These are phyloP conservation scores for Scalesia atractyloides DNA, from an alignment of 129 eudicot species.

Conservation along the genomic window DNA sequence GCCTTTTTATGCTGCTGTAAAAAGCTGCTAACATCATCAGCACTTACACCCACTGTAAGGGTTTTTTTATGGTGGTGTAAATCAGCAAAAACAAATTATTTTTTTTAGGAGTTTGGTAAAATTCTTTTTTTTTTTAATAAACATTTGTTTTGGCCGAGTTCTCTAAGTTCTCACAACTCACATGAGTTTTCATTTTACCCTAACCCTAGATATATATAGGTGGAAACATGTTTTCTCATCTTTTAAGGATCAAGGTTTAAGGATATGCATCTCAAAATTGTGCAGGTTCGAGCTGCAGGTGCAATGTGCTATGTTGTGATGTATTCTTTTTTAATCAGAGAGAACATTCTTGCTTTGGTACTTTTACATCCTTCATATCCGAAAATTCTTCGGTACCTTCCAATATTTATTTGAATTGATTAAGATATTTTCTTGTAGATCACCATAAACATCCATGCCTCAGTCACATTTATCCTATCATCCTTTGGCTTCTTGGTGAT, in stretches of 20 bases:
- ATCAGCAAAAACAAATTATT: too few relatives aligned
- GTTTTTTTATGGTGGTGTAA: too few relatives aligned
- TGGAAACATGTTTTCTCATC: slow-evolving; percentile 3
- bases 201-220: neutral
- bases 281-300: slow-evolving; percentile 84
- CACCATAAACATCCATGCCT: slow-evolving; percentile 86
- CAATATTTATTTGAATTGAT: slow-evolving; percentile 7
- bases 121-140: too few relatives aligned
- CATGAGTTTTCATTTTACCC: neutral
- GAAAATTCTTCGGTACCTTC: neutral
- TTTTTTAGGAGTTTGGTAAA: too few relatives aligned
- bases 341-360: slow-evolving; percentile 91
- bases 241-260: slow-evolving; percentile 1
- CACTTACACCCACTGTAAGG: too few relatives aligned
- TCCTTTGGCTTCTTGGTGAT: slow-evolving; percentile 60
- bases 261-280: slow-evolving; percentile 16
- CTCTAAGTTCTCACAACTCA: too few relatives aligned
- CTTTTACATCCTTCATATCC: slow-evolving; percentile 10
- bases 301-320: slow-evolving; percentile 74
- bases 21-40: too few relatives aligned
- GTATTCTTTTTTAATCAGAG: slow-evolving; percentile 85
- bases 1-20: too few relatives aligned
- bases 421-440: slow-evolving; percentile 49
- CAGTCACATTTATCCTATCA: slow-evolving; percentile 62
- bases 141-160: too few relatives aligned